Base-by-base conservation (phyloP, 31 red algal species). In the Odonthalia washingtoniensis region DNA sequence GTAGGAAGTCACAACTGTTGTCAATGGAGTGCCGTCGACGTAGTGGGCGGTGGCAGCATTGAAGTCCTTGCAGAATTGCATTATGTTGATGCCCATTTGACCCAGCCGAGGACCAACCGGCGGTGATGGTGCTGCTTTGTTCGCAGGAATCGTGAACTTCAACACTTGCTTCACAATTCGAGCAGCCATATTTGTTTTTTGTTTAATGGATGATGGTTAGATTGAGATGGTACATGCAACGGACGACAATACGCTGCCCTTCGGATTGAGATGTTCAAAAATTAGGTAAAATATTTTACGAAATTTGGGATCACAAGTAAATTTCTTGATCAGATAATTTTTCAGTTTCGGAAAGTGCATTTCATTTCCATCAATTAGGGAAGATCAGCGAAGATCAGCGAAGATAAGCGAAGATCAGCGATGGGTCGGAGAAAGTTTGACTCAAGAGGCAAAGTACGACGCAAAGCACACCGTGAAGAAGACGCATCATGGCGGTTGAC, bases 21-120 rank as follows among this genome's bases (percentile, higher is more conserved):
- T 88, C 5, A 98, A 74, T 6, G 94, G 97, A 31, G 89, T 82
- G 32, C 97, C 97, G 33, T 94, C 87, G 14, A 80, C 68, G n/a
- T 92, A 80, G 3, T 87, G 60, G 44, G 87, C 91, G 27, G 94
- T 96, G 3, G 89, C 80, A 44, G 90, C 89, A 69, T 98, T 98
- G 81, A 98, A 98, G 37, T 98, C 97, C 64, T 98, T 98, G 78
- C 97, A 98, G 74, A 98, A 98, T 52, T 91, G 83, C 97, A 96
- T 94, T 74, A 98, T 98, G 60, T 96, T 96, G 5, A 98, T 68
- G 1, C 97, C 97, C 88, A 94, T 87, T 70, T 96, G 94, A 40
- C 94, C 97, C n/a, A 96, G 49, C 18, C 92, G 80, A 0, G 97
- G 97, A 41, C 97, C 97, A 0, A 99, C 94, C 14, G 97, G 97